Conservation (phyloP, 352 stramenopile genomes). For the Globisporangium echinulatum region DNA sequence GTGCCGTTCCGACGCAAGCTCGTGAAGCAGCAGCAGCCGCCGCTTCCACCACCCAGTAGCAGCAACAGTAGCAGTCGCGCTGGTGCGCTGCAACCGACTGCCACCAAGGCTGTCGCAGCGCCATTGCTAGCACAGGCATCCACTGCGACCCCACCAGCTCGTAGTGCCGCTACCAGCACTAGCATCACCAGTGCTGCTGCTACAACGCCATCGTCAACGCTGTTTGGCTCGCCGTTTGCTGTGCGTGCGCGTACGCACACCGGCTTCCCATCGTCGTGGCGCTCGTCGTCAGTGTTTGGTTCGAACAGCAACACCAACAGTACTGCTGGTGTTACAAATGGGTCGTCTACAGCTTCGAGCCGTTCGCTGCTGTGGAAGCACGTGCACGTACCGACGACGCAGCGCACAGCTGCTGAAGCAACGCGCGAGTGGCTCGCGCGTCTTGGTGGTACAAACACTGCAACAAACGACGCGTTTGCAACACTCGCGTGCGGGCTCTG, state of each 20-base stretch:
- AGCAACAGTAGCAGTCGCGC: not conserved
- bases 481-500: conserved; percentile 68
- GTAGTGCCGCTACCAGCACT: not conserved
- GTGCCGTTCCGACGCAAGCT: conserved; percentile 7
- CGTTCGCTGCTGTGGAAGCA: conserved; percentile 40
- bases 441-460: conserved; percentile 28
- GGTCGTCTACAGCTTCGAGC: conserved; percentile 1
- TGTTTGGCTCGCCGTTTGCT: conserved; percentile 2
- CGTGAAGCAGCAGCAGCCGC: not conserved
- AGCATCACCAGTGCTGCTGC: not conserved
- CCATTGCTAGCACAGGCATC: too few species aligned
- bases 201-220: not conserved
- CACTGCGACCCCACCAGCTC: not conserved
- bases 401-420: conserved; percentile 18
- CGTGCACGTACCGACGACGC: conserved; percentile 10
- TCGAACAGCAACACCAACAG: not conserved
- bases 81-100: not conserved
- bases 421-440: conserved; percentile 39
- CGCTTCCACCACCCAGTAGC: not conserved
- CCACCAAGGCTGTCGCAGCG: not conserved
- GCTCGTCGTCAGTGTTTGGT: conserved; percentile 6
- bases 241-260: conserved; percentile 2
- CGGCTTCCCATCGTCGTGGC: conserved; percentile 10
- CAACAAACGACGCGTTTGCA: conserved; percentile 38
- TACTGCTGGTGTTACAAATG: not conserved